These are phyloP conservation scores for Blumeria graminis DNA, from an alignment of 2,329 filamentous ascomycete species.

Conservation along the genomic window DNA sequence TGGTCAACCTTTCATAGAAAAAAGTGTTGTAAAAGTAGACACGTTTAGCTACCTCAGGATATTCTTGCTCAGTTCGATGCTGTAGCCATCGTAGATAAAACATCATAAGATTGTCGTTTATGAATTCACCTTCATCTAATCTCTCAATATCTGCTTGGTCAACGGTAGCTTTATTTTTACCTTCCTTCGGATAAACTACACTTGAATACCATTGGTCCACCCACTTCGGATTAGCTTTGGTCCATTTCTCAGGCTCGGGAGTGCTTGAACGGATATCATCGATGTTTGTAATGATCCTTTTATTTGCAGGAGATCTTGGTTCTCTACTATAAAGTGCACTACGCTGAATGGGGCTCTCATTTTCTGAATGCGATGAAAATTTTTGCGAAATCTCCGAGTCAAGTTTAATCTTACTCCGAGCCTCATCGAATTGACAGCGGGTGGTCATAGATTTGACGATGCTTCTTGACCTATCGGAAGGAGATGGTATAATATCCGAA, in stretches of 20 bases:
- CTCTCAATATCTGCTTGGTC: constrained; percentile 49
- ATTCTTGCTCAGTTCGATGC: constrained; percentile 27
- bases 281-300: background rate
- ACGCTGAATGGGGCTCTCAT: too few relatives aligned
- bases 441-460: constrained; percentile 1
- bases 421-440: background rate
- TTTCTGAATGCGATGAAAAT: too few relatives aligned
- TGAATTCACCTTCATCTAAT: constrained; percentile 59
- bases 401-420: too few relatives aligned
- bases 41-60: constrained; percentile 31
- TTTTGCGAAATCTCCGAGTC: too few relatives aligned
- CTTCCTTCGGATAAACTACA: constrained; percentile 29
- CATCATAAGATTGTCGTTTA: constrained; percentile 81
- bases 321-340: too few relatives aligned
- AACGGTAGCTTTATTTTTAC: constrained; percentile 34
- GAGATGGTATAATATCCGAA: background rate
- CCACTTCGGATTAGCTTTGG: constrained; percentile 26
- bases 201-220: constrained; percentile 27
- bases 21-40: constrained; percentile 85
- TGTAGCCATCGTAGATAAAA: constrained; percentile 68
- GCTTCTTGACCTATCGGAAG: background rate
- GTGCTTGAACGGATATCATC: background rate
- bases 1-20: constrained; percentile 61
- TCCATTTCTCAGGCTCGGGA: constrained; percentile 21
- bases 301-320: background rate